Evolutionary conservation across 768 basidiomycete genomes (phyloP), one percentile per base, ranked within the genome.

Genomic region (Suillus occidentalis): DNA sequence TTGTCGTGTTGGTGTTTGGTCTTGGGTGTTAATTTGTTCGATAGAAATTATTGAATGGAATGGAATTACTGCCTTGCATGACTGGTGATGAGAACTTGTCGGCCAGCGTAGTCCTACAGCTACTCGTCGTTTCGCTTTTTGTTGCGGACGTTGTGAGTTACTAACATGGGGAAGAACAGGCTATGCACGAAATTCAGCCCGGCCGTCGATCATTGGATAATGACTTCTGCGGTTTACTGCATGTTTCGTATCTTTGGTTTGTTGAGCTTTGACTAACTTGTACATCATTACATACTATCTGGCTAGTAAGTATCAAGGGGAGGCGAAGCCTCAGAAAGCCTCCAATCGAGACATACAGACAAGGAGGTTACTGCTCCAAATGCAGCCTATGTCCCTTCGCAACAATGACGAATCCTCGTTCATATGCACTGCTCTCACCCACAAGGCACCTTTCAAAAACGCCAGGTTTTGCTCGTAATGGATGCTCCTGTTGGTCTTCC

Each of bases 1-100:
- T 5, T 14, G 16, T 22, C 4, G 8, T 4, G 5, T 39, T 39
- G 5, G 14, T 18, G 14, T 39, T 58, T 39, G 22, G 16, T 58
- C 2, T 37, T 39, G 37, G 9, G 9, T 39, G 22, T 39, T 39
- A 39, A 58, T 9, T 39, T 8, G 57, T 39, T 25, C 9, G 37
- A 58, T 39, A 58, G 22, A 39, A 53, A 61, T 13, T 22, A 18
- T 22, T 62, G 53, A 62, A 28, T 62, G 53, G 16, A 60, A 39
- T 62, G 12, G n/a, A 57, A 18, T 14, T 58, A 36, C n/a, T 62
- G 10, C 13, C 49, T 37, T 39, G 25, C 12, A 20, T 34, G 18
- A 13, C 5, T n/a, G 25, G 34, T 62, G n/a, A 37, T 31, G 31
- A 50, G 22, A 9, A 36, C 36, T 37, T 40, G 20, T 22, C 34